Percentiles rank a stretch among this genome's conserved stretches.
These are phyloP conservation scores for Eutrema heterophyllum DNA, from an alignment of 345 rosid species.

Conservation along the genomic window DNA sequence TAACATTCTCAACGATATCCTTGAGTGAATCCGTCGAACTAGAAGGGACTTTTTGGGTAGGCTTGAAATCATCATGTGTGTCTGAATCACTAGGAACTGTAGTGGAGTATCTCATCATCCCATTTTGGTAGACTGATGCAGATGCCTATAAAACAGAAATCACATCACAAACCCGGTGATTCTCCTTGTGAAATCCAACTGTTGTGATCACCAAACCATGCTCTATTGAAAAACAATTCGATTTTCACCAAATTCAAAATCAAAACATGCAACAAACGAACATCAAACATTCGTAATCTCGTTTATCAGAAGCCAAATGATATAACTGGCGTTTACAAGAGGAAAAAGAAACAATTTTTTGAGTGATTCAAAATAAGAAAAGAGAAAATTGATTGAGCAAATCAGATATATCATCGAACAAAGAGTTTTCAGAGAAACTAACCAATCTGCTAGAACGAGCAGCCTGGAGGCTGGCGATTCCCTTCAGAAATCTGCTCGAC, in stretches of 20 bases:
- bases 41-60: constrained; percentile 47
- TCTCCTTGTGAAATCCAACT: neutral
- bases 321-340: neutral
- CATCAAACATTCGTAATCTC: neutral
- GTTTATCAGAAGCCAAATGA: neutral
- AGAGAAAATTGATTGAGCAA: neutral
- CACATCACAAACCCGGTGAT: neutral
- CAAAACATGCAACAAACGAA: neutral
- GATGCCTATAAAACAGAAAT: constrained; percentile 38
- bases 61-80: constrained; percentile 81
- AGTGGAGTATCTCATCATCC: constrained; percentile 44
- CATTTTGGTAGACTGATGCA: constrained; percentile 39
- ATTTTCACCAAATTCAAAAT: neutral
- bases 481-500: constrained; percentile 48
- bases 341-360: neutral
- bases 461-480: constrained; percentile 42
- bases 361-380: neutral
- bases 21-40: constrained; percentile 46
- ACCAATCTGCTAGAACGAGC: constrained; percentile 45
- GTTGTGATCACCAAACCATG: neutral
- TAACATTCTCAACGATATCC: constrained; percentile 77
- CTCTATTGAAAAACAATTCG: neutral
- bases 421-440: constrained; percentile 23
- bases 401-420: neutral
- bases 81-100: constrained; percentile 68